Evolutionary conservation across 306 rosid species (phyloP), one percentile per base, ranked within the genome.

Genomic region (Chamaecrista fasciculata): DNA sequence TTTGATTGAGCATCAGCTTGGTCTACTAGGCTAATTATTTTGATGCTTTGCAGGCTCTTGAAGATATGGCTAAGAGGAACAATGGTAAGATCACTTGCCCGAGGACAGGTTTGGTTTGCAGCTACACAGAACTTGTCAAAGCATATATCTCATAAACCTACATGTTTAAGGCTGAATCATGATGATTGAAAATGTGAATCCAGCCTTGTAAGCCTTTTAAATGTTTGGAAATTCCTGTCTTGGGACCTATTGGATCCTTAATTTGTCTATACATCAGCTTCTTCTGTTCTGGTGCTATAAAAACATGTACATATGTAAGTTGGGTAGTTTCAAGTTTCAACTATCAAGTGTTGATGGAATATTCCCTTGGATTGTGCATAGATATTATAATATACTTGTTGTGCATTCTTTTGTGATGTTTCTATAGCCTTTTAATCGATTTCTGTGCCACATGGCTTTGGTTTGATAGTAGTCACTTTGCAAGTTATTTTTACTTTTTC

Each of bases 11-110:
- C 26, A 10, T 0, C 20, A 46, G 15, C 10, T 50, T 28, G 36
- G 42, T 58, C 6, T 57, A 14, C 5, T 25, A n/a, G 11, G 76
- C 71, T 78, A 64, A 48, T 42, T 71, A 6, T 10, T 47, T 63
- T 68, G 55, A 33, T 69, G 44, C 37, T 77, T 78, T 82, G 73
- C 86, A 94, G 97, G 97, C 99, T 36, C 95, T 94, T 42, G 85
- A 86, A 84, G 94, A 85, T 72, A 94, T 94, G 96, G 95, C 97
- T 21, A 87, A 77, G 80, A 87, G 84, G 85, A 87, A 87, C 60
- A 62, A 77, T 4, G 96, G 91, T 40, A 88, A 73, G 73, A 87
- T 94, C 79, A 86, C 70, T 47, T 94, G 99, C 79, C 96, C 99
- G 3, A 84, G 99, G 76, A 84, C 97, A 47, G 92, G 92, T 53